A percentile compares a stretch with the other conserved stretches of the same genome.
Evolutionary conservation across 2,329 filamentous ascomycete species (phyloP).

Genomic region (Cladosporium sp.): DNA sequence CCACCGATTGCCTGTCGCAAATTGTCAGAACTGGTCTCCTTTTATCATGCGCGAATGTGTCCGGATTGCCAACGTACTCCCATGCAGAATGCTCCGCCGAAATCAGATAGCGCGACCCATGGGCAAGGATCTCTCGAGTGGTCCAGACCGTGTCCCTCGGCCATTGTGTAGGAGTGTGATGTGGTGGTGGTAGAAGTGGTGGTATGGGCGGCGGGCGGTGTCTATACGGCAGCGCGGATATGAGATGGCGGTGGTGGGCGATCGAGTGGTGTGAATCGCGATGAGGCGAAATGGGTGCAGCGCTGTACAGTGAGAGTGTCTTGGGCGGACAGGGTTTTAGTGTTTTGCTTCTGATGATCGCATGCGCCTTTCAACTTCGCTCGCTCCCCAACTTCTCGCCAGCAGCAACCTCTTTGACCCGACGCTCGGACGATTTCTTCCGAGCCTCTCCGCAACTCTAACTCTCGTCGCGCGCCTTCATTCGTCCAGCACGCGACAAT

Average conservation of each 20-base stretch:
- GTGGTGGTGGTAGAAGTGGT: constrained; percentile 1
- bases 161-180: constrained; percentile 16
- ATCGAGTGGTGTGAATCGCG: background rate
- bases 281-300: constrained; percentile 17
- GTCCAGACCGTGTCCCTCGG: constrained; percentile 61
- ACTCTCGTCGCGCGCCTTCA: background rate
- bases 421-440: background rate
- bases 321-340: constrained; percentile 14
- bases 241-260: background rate
- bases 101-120: constrained; percentile 95
- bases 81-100: constrained; percentile 96
- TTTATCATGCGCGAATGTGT: background rate
- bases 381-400: constrained; percentile 8
- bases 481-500: constrained; percentile 16
- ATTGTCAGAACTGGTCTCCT: constrained; percentile 12
- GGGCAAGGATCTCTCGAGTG: constrained; percentile 96
- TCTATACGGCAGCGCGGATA: background rate
- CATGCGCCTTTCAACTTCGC: constrained; percentile 1
- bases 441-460: constrained; percentile 2
- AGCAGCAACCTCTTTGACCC: background rate
- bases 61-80: constrained; percentile 65
- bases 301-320: background rate
- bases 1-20: constrained; percentile 36
- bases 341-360: constrained; percentile 15
- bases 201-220: background rate